Conservation (phyloP, 2,329 filamentous ascomycete species). For the Arachnomyces sp. region DNA sequence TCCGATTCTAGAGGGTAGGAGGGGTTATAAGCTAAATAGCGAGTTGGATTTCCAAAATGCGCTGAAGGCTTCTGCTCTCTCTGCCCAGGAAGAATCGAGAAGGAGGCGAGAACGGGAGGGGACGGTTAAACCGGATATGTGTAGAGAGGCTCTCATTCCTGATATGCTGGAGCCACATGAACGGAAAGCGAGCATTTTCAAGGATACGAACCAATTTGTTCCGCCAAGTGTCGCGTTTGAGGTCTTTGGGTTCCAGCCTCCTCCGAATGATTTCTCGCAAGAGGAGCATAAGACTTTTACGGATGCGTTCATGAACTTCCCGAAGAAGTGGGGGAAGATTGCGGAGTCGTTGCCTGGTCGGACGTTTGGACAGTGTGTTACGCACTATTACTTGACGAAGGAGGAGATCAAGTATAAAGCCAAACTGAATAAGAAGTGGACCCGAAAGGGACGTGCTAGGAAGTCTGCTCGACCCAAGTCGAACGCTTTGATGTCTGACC, state of each 20-base stretch:
- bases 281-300: conserved; percentile 42
- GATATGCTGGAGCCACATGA: conserved; percentile 40
- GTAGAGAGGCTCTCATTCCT: conserved; percentile 40
- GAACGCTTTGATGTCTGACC: conserved; percentile 41
- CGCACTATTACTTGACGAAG: conserved; percentile 46
- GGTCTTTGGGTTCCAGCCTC: conserved; percentile 39
- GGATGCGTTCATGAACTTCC: conserved; percentile 40
- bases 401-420: conserved; percentile 44
- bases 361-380: conserved; percentile 42
- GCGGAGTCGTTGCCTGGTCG: conserved; percentile 40
- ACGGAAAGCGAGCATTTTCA: conserved; percentile 32
- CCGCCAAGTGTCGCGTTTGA: conserved; percentile 31
- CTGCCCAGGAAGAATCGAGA: conserved; percentile 41
- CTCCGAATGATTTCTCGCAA: conserved; percentile 40
- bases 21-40: conserved; percentile 42
- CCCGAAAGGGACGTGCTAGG: conserved; percentile 32
- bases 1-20: conserved; percentile 28
- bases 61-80: conserved; percentile 41
- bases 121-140: conserved; percentile 37
- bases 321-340: conserved; percentile 47
- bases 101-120: conserved; percentile 36
- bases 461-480: conserved; percentile 35
- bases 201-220: conserved; percentile 41
- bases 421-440: conserved; percentile 40
- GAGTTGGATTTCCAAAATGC: conserved; percentile 44